These are phyloP conservation scores for Allantophomopsis cytisporea DNA, from an alignment of 2,329 filamentous ascomycete genomes.

Conservation along the genomic window DNA sequence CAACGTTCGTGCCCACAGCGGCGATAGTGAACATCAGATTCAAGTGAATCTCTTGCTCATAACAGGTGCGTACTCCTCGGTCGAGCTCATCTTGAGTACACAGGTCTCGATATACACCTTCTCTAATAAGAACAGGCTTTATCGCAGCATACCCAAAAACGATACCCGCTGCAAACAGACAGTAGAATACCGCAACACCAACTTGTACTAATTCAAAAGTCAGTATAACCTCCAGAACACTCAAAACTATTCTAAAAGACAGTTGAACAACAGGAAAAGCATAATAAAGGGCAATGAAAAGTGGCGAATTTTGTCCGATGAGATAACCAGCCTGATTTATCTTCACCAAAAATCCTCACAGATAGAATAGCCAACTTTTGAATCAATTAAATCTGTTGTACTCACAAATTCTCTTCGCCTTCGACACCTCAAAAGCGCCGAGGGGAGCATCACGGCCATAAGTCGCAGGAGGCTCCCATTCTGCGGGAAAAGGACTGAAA, in stretches of 20 bases:
- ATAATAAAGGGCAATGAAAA: no score
- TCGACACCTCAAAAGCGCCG: conserved; percentile 23
- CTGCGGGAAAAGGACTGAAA: conserved; percentile 1
- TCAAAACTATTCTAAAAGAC: neutral
- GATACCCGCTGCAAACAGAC: conserved; percentile 64
- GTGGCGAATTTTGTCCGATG: no score
- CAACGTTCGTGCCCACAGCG: conserved; percentile 78
- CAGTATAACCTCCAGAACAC: neutral
- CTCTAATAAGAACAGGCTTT: conserved; percentile 64
- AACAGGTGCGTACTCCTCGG: conserved; percentile 35
- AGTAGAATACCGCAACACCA: conserved; percentile 54
- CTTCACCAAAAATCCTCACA: no score
- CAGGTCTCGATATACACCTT: conserved; percentile 55
- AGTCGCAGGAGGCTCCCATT: neutral
- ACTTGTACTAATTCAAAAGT: conserved; percentile 44
- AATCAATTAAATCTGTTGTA: neutral
- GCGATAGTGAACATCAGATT: conserved; percentile 92
- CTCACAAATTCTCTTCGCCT: conserved; percentile 19
- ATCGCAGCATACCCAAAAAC: conserved; percentile 79
- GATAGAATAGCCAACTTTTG: no score
- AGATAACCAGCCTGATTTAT: no score
- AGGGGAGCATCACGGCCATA: conserved; percentile 10
- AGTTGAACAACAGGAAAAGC: neutral
- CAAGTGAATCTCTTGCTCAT: conserved; percentile 48
- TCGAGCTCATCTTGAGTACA: conserved; percentile 42